A percentile compares a stretch with the other conserved stretches of the same genome.
Evolutionary conservation across 2,329 filamentous ascomycete species (phyloP).

Genomic region (Cryphonectria carpinicola): DNA sequence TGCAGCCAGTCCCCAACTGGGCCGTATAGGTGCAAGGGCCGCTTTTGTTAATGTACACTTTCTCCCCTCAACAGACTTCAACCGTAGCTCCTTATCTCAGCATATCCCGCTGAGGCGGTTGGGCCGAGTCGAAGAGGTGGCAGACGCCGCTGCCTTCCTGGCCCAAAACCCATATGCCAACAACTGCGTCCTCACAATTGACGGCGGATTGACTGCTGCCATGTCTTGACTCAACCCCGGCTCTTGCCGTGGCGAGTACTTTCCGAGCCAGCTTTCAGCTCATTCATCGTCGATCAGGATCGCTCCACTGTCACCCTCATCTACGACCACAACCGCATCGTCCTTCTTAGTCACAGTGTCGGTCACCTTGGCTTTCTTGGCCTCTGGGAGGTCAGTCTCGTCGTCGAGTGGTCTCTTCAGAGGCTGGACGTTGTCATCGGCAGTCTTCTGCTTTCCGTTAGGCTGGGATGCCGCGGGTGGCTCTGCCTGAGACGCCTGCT

Average conservation of each 20-base stretch:
- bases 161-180: slow-evolving; percentile 80
- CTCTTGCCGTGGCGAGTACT: background rate
- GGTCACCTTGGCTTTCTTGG: slow-evolving; percentile 48
- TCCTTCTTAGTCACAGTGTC: slow-evolving; percentile 42
- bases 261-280: slow-evolving; percentile 29
- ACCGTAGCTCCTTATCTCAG: slow-evolving; percentile 43
- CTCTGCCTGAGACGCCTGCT: slow-evolving; percentile 44
- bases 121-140: slow-evolving; percentile 71
- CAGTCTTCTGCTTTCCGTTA: slow-evolving; percentile 47
- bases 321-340: slow-evolving; percentile 56
- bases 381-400: slow-evolving; percentile 41
- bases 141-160: slow-evolving; percentile 80
- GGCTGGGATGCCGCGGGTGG: slow-evolving; percentile 45
- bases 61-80: slow-evolving; percentile 37
- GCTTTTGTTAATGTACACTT: slow-evolving; percentile 25
- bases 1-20: slow-evolving; percentile 7
- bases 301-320: slow-evolving; percentile 55
- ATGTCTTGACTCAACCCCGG: slow-evolving; percentile 37
- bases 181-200: slow-evolving; percentile 83
- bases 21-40: slow-evolving; percentile 20
- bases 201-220: slow-evolving; percentile 77
- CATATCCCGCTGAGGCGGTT: slow-evolving; percentile 70
- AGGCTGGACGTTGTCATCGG: slow-evolving; percentile 44
- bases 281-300: slow-evolving; percentile 71
- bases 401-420: slow-evolving; percentile 53